phyloP scores from a whole-genome alignment of 2,329 filamentous ascomycete genomes.

The Diaporthe citri region DNA sequence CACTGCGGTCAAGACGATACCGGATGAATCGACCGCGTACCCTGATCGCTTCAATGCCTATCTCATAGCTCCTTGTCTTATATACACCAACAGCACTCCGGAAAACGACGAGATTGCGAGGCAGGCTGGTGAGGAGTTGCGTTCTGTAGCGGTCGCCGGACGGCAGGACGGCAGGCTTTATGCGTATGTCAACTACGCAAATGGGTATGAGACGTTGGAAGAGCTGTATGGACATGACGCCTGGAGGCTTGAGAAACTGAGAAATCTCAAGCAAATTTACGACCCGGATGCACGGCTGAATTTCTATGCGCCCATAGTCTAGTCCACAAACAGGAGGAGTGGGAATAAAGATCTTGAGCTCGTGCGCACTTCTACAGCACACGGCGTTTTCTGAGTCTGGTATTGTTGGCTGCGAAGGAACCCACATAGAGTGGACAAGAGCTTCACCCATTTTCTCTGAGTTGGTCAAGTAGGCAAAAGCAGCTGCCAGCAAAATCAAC shows the following conservation, averaged over 20 bases:
- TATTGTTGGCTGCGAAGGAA: too few relatives aligned
- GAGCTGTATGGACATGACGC: conserved; percentile 49
- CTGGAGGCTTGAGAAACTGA: conserved; percentile 50
- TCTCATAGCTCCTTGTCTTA: conserved; percentile 54
- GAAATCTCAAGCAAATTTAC: conserved; percentile 50
- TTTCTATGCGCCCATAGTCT: conserved; percentile 56
- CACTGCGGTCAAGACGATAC: background rate
- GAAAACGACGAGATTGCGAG: conserved; percentile 37
- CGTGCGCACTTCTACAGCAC: too few relatives aligned
- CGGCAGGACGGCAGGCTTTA: conserved; percentile 41
- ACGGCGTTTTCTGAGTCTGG: too few relatives aligned
- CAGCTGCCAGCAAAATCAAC: too few relatives aligned
- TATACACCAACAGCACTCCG: conserved; percentile 52
- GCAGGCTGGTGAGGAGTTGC: conserved; percentile 4
- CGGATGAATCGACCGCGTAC: background rate
- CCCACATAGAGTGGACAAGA: too few relatives aligned
- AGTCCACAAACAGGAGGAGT: background rate
- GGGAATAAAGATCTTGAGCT: background rate
- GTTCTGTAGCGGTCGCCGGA: background rate
- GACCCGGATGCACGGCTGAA: conserved; percentile 56
- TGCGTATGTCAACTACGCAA: conserved; percentile 37
- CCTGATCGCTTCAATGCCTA: conserved; percentile 37
- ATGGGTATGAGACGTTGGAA: conserved; percentile 37
- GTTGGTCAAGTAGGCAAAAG: too few relatives aligned
- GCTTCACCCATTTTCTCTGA: too few relatives aligned